These are phyloP conservation scores for Boletus reticuloceps DNA, from an alignment of 768 basidiomycete species.

Conservation along the genomic window DNA sequence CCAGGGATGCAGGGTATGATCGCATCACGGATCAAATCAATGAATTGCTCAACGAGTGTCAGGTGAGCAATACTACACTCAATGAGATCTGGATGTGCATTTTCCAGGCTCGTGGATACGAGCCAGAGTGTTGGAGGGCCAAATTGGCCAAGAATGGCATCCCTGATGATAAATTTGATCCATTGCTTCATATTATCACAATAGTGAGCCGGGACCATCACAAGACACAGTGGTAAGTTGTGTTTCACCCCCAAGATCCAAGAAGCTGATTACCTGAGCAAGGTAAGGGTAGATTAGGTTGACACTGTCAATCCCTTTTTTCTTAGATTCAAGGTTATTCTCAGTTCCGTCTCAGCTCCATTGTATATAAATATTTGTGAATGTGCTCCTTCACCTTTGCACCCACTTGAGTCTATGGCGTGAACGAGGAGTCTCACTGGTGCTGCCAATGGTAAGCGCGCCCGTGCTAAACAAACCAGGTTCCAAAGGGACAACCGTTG, in stretches of 20 bases:
- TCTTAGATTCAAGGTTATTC: too few species aligned
- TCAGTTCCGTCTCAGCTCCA: too few species aligned
- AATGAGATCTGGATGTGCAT: neutral
- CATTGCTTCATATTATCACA: neutral
- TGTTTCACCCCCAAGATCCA: neutral
- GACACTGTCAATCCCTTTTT: too few species aligned
- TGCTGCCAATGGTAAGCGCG: neutral
- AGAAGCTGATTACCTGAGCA: neutral
- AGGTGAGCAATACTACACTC: neutral
- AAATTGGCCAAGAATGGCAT: neutral
- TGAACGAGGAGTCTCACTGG: too few species aligned
- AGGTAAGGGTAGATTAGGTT: neutral
- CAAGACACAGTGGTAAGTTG: neutral
- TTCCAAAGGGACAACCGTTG: neutral
- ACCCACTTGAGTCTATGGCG: too few species aligned
- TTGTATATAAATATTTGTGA: too few species aligned
- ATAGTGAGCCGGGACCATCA: neutral
- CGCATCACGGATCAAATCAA: neutral
- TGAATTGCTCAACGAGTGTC: neutral
- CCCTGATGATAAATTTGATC: neutral
- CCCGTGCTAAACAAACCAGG: neutral
- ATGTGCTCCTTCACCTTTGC: too few species aligned
- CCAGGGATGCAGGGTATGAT: neutral
- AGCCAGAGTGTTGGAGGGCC: neutral
- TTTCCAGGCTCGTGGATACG: neutral